Percentiles rank a stretch among this genome's conserved stretches.
phyloP scores from a whole-genome alignment of 441 rosid genomes.

The Populus hybrid region DNA sequence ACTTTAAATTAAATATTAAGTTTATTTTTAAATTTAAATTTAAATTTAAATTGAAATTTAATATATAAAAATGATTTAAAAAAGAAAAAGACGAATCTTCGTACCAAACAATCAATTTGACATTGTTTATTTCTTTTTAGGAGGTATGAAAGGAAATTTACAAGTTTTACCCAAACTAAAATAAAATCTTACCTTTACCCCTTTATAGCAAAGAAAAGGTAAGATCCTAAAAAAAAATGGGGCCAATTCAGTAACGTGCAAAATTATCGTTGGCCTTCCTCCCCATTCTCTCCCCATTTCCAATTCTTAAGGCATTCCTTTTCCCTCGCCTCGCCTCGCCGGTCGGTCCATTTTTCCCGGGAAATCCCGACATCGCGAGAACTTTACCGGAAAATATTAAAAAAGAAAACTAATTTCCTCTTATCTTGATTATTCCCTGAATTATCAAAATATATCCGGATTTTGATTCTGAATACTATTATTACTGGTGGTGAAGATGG shows the following conservation, averaged over 20 bases:
- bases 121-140: no score
- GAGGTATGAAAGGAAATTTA: no score
- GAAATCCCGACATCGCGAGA: conserved; percentile 31
- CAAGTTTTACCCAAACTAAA: no score
- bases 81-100: no score
- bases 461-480: conserved; percentile 9
- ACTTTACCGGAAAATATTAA: neutral
- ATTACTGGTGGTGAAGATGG: conserved; percentile 40
- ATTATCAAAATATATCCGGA: neutral
- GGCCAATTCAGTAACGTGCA: no score
- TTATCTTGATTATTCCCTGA: neutral
- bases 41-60: no score
- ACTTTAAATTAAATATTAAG: no score
- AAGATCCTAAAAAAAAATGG: no score
- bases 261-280: neutral
- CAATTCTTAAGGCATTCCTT: neutral
- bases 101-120: no score
- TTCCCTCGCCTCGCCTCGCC: conserved; percentile 14
- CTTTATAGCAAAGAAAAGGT: no score
- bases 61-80: no score
- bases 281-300: conserved; percentile 3
- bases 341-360: conserved; percentile 49
- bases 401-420: neutral
- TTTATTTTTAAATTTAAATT: no score
- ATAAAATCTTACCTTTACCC: neutral